Evolutionary conservation across 2,329 filamentous ascomycete genomes (phyloP), one percentile per base, ranked within the genome.

Genomic region (Fonsecaea pedrosoi): DNA sequence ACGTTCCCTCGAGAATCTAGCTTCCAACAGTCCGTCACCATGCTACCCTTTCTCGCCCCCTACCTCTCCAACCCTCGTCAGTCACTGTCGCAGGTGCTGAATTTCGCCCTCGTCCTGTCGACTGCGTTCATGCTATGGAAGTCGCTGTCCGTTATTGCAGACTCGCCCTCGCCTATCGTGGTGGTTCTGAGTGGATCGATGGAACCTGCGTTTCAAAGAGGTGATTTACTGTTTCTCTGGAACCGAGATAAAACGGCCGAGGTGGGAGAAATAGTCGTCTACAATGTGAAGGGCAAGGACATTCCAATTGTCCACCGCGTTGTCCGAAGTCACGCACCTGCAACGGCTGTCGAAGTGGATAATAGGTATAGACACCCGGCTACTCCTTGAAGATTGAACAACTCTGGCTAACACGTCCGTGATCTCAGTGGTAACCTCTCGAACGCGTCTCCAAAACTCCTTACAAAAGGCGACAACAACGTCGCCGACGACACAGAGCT

Each of bases 401-500:
- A 40, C 4, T n/a, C 9, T 4, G 18, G 35, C 42, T 64, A 50
- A 64, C 54, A 6, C 25, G 25, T 25, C 25, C 18, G 8, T 15
- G 40, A 2, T 25, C 34, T 7, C 53, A 71, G 68, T 34, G 69
- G 66, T 8, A 58, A 60, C 15, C 55, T 60, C 13, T 64, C 61
- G 30, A 15, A 35, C 32, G 55, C 67, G 4, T 69, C 67, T 35
- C 64, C 86, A 38, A 81, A 92, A 76, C 87, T 99, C 21, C 86
- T 99, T 64, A 99, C 95, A 38, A 99, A 99, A 81, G 95, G 95
- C 72, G 95, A 99, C 81, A 99, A 98, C 84, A 99, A 99, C 78
- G 80, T 88, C 7, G 91, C 92, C 50, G 94, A 98, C 78, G 95
- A 99, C 78, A 96, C 92, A 15, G 94, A 97, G 77, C 85, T 91